Conservation (phyloP, 2,329 filamentous ascomycete genomes). For the Plenodomus tracheiphilus region DNA sequence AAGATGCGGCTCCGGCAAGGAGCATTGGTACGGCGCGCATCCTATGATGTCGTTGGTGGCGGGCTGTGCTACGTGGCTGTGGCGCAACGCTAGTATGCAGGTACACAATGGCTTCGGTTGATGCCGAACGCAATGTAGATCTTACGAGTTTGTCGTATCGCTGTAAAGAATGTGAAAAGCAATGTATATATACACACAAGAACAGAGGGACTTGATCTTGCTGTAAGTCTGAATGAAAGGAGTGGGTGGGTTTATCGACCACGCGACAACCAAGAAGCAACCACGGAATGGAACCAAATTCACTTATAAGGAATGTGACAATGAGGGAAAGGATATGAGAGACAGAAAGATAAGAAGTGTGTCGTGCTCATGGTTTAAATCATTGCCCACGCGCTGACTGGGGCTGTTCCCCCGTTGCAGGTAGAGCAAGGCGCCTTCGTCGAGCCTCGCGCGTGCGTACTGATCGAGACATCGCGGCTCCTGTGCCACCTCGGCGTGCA, state of each 20-base stretch:
- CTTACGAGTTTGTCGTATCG: background rate
- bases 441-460: conserved; percentile 16
- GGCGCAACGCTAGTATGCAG: conserved; percentile 21
- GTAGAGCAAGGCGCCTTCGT: conserved; percentile 3
- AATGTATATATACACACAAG: conserved; percentile 2
- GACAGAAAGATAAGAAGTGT: conserved; percentile 8
- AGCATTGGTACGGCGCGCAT: conserved; percentile 29
- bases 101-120: conserved; percentile 17
- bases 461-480: conserved; percentile 23
- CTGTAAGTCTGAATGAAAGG: conserved; percentile 1
- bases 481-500: conserved; percentile 18
- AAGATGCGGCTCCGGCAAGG: conserved; percentile 21
- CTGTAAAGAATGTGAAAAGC: background rate
- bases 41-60: conserved; percentile 24
- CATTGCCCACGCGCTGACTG: conserved; percentile 14
- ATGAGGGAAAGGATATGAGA: conserved; percentile 13
- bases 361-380: conserved; percentile 14
- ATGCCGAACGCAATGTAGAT: conserved; percentile 2
- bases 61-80: conserved; percentile 27
- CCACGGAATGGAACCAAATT: conserved; percentile 29
- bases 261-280: conserved; percentile 12
- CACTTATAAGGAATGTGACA: conserved; percentile 31
- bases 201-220: background rate
- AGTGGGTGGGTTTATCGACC: conserved; percentile 9
- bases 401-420: background rate